phyloP scores from a whole-genome alignment of 768 basidiomycete genomes.

The Piloderma croceum region DNA sequence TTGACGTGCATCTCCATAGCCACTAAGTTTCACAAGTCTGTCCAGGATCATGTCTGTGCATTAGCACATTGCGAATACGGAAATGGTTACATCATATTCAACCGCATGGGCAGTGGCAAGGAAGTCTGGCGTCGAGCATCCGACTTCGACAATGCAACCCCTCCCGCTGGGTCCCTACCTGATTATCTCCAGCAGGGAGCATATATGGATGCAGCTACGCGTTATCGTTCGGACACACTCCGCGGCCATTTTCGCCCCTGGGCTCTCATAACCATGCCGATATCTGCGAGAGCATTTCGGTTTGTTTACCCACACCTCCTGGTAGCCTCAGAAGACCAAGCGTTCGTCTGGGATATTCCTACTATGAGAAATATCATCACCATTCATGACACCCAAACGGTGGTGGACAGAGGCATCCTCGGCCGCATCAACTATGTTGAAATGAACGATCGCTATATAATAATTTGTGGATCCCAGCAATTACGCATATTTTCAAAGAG shows the following conservation, averaged over 20 bases:
- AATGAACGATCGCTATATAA: conserved; percentile 48
- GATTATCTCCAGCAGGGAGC: conserved; percentile 25
- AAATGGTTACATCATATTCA: conserved; percentile 66
- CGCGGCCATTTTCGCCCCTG: conserved; percentile 64
- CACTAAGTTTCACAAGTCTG: too few relatives aligned
- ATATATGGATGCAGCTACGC: too few relatives aligned
- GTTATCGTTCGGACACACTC: too few relatives aligned
- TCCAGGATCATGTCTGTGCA: conserved; percentile 43
- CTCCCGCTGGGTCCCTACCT: conserved; percentile 22
- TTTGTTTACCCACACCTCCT: conserved; percentile 65
- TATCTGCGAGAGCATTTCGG: conserved; percentile 45
- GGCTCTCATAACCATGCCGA: conserved; percentile 48
- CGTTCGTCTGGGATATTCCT: conserved; percentile 61
- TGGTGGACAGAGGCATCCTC: too few relatives aligned
- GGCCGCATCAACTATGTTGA: conserved; percentile 61
- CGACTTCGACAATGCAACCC: conserved; percentile 14
- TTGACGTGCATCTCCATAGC: not conserved
- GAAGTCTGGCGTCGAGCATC: conserved; percentile 64
- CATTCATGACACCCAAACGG: conserved; percentile 39
- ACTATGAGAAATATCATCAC: conserved; percentile 44
- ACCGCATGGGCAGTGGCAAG: conserved; percentile 48
- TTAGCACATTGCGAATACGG: conserved; percentile 73
- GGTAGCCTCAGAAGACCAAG: conserved; percentile 37
- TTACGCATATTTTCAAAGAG: conserved; percentile 52
- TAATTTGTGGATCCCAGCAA: conserved; percentile 47